phyloP scores from a whole-genome alignment of 257 asterid genomes.

The Solanum microdontum region DNA sequence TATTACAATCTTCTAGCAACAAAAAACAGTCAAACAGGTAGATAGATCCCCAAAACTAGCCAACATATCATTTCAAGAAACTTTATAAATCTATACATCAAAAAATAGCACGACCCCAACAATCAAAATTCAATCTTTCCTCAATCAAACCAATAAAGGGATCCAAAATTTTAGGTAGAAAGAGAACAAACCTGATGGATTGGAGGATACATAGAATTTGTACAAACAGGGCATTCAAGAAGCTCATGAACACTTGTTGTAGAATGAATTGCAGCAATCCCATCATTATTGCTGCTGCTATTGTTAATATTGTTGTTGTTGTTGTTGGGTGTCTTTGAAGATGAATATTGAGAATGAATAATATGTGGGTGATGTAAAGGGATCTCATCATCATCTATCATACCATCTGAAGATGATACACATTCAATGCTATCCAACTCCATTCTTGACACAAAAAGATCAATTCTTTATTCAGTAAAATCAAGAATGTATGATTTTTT shows the following conservation, averaged over 20 bases:
- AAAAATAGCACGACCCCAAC: background rate
- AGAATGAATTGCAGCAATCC: conserved; percentile 23
- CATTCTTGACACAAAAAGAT: conserved; percentile 16
- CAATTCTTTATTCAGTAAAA: background rate
- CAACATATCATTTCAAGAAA: background rate
- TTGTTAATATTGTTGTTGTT: conserved; percentile 5
- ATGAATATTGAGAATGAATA: conserved; percentile 20
- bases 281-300: conserved; percentile 7
- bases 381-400: conserved; percentile 42
- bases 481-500: background rate
- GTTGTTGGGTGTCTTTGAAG: conserved; percentile 23
- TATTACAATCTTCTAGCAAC: background rate
- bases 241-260: conserved; percentile 48
- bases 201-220: conserved; percentile 4
- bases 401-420: conserved; percentile 30
- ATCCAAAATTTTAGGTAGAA: conserved; percentile 26
- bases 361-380: conserved; percentile 12
- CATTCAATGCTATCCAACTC: conserved; percentile 48
- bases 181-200: conserved; percentile 19
- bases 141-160: background rate
- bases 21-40: background rate
- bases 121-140: background rate
- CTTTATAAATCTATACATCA: background rate
- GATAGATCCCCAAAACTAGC: background rate
- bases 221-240: conserved; percentile 12